A percentile compares a stretch with the other conserved stretches of the same genome.
Conservation (phyloP, 2,329 filamentous ascomycete genomes). For the Aureobasidium subglaciale region DNA sequence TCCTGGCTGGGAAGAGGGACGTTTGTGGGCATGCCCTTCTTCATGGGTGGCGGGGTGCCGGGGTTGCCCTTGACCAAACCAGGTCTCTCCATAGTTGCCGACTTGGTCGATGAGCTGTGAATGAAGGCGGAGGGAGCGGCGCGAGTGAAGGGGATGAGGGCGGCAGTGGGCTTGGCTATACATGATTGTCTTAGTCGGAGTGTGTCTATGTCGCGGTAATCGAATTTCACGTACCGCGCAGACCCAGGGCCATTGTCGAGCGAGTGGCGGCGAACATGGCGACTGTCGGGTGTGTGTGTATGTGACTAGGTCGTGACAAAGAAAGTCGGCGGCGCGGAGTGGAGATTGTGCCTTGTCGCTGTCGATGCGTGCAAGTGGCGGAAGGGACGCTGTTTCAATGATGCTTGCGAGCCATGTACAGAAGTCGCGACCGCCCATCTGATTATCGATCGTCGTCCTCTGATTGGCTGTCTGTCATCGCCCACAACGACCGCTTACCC, state of each 20-base stretch:
- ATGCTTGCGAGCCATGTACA: not conserved
- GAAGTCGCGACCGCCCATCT: not conserved
- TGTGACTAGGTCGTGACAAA: conserved; percentile 1
- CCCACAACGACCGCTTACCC: not conserved
- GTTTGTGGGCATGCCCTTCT: conserved; percentile 52
- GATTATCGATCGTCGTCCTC: not conserved
- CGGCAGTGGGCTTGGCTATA: conserved; percentile 58
- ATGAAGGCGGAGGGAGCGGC: conserved; percentile 53
- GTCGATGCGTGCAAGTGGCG: conserved; percentile 9
- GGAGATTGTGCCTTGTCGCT: not conserved
- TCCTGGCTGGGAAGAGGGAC: conserved; percentile 73
- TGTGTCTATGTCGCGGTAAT: not conserved
- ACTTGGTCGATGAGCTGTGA: conserved; percentile 57
- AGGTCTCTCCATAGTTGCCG: conserved; percentile 49
- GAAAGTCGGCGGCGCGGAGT: not conserved
- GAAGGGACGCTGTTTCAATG: conserved; percentile 11
- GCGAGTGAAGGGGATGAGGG: conserved; percentile 55
- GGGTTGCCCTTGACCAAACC: conserved; percentile 48
- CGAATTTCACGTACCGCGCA: conserved; percentile 41
- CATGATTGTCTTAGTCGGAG: conserved; percentile 1
- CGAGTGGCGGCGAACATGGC: conserved; percentile 46
- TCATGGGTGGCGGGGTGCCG: conserved; percentile 46
- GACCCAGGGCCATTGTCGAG: conserved; percentile 47
- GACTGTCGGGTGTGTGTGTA: conserved; percentile 8
- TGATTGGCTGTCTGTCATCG: not conserved